Conservation (phyloP, 2,329 filamentous ascomycete species). For the Teratosphaeria gauchensis region DNA sequence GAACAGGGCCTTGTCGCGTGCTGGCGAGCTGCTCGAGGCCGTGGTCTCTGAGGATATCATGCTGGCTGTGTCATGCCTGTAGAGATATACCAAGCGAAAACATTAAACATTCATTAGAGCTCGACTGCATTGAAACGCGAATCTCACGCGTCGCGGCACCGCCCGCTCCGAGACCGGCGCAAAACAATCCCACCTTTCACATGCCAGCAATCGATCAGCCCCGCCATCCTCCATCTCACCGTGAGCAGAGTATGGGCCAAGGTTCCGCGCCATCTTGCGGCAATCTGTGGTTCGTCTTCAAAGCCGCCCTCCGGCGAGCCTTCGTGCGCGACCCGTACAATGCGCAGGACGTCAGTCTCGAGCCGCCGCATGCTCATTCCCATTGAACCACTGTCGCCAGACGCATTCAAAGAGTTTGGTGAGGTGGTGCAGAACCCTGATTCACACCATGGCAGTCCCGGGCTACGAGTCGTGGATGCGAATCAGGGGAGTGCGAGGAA, state of each 20-base stretch:
- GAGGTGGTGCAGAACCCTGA: conserved; percentile 64
- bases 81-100: background rate
- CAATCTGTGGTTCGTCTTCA: conserved; percentile 9
- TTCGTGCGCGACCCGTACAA: conserved; percentile 11
- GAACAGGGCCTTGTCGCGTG: conserved; percentile 10
- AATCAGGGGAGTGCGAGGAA: conserved; percentile 89
- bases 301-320: conserved; percentile 8
- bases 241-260: background rate
- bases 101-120: background rate
- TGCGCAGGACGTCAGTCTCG: conserved; percentile 26
- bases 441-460: conserved; percentile 33
- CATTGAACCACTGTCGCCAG: conserved; percentile 44
- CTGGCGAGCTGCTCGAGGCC: conserved; percentile 14
- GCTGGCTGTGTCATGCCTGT: background rate
- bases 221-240: background rate
- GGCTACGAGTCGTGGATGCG: conserved; percentile 45
- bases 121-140: background rate
- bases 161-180: background rate
- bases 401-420: conserved; percentile 69
- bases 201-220: background rate
- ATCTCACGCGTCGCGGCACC: background rate
- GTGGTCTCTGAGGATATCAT: conserved; percentile 5
- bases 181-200: background rate
- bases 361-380: conserved; percentile 36
- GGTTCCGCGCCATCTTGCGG: conserved; percentile 1